Evolutionary conservation across 768 basidiomycete genomes (phyloP), one percentile per base, ranked within the genome.

Genomic region (Pleurotus giganteus): DNA sequence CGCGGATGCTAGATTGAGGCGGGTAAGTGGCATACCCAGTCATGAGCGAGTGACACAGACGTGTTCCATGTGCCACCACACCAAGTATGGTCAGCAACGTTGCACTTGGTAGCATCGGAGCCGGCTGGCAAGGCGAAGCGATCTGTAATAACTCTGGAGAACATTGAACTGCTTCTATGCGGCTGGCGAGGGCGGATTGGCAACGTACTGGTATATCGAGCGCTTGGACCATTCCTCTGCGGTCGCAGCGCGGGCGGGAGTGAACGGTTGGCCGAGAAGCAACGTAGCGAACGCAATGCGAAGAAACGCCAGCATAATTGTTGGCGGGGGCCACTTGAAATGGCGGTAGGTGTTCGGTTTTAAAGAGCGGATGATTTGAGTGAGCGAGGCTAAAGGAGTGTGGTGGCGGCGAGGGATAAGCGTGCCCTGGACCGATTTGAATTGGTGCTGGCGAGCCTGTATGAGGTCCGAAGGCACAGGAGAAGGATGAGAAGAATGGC

Each of bases 61-160:
- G 82, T 75, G 50, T 80, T 83, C 88, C 89, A 93, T n/a, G 85
- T 90, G 4, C 91, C 90, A n/a, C 91, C 91, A 57, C 91, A 94
- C 76, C 83, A 91, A 0, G 85, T 86, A 63, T 83, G 86, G 19
- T 75, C 65, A 24, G 67, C 73, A 4, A 82, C 77, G 61, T 87
- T 74, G 65, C 89, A 91, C 47, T 74, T 63, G 55, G 70, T 78
- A 29, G 70, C 67, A 63, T 78, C 71, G 1, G 81, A 71, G n/a
- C 79, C 80, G 0, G 72, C 63, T 7, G 85, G 81, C 9, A 89
- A 76, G 15, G 90, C 88, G 65, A 82, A 94, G 37, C 91, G 85
- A 67, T 92, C 89, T 2, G 83, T 85, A 53, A 91, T 80, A 57
- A 89, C 23, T 52, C 21, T 47, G 17, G 23, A 36, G 4, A n/a